Base-by-base conservation (phyloP, 2,329 filamentous ascomycete genomes). In the Cryphonectria radicalis region DNA sequence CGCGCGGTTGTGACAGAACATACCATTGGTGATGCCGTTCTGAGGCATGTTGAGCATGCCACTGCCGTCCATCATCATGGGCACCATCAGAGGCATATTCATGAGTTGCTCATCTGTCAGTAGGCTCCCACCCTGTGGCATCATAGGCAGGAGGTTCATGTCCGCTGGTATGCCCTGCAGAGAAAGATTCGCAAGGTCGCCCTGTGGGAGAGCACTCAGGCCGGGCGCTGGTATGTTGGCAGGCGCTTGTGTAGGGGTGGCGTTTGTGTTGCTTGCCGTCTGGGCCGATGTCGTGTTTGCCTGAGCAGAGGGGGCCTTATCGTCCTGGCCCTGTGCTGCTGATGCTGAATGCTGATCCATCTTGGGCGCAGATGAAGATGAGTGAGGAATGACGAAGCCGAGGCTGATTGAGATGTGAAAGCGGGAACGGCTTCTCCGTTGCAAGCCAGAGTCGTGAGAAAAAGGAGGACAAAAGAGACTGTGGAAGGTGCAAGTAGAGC, bases 1-100 rank as follows among this genome's bases (percentile, higher is more conserved):
- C 28, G 46, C 66, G 37, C 25, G 32, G 32, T 10, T 7, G 19
- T 4, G 55, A 14, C 37, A 14, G 28, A 17, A 42, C 73, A 53
- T 57, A 74, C 73, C 73, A 53, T 72, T 72, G 64, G 72, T 74
- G 59, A 73, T 74, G 37, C 63, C 69, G 25, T 66, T 74, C 42
- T 70, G 64, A 13, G 69, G 73, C 62, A 72, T 68, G 50, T 69
- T 68, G 43, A 73, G 46, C 67, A 73, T 65, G 60, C 63, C 67
- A 55, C 68, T 65, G 67, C 69, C 67, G 14, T 73, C 72, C 73
- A 70, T 70, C 70, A 77, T 75, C 69, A 79, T 75, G 22, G 80
- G 77, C 63, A 80, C 74, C 74, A 81, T 77, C 63, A 79, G 71
- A 4, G 77, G 73, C 72, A 81, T 73, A 50, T 74, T 72, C 60